Conservation (phyloP, 1,284 basidiomycete genomes). For the Pseudozyma sp. region DNA sequence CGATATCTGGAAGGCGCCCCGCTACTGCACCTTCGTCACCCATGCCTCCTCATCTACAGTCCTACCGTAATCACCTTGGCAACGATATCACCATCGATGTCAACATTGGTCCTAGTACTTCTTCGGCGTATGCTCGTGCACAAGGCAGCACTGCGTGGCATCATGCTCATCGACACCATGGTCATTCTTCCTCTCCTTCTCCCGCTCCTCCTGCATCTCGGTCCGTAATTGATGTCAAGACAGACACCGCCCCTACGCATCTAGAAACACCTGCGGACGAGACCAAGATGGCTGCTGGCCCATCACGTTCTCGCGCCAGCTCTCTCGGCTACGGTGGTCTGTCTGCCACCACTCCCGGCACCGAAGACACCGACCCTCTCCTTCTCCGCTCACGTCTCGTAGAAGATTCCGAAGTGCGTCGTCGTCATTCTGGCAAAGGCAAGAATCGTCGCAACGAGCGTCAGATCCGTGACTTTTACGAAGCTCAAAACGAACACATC, state of each 20-base stretch:
- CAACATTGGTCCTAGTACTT: slow-evolving; percentile 52
- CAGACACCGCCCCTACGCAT: slow-evolving; percentile 1
- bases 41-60: slow-evolving; percentile 27
- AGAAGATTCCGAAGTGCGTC: slow-evolving; percentile 68
- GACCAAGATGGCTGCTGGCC: slow-evolving; percentile 1
- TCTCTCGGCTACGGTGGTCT: slow-evolving; percentile 35
- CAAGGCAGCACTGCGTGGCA: slow-evolving; percentile 46
- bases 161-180: slow-evolving; percentile 40
- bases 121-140: slow-evolving; percentile 44
- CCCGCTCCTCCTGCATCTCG: slow-evolving; percentile 2
- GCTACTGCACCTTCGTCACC: slow-evolving; percentile 26
- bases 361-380: slow-evolving; percentile 69
- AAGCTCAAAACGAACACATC: slow-evolving; percentile 89
- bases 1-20: slow-evolving; percentile 2
- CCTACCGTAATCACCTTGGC: slow-evolving; percentile 25
- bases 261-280: slow-evolving; percentile 9
- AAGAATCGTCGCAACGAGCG: slow-evolving; percentile 68
- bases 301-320: slow-evolving; percentile 40
- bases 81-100: slow-evolving; percentile 50
- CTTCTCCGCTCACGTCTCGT: slow-evolving; percentile 70
- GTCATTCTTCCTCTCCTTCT: slow-evolving; percentile 25
- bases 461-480: slow-evolving; percentile 78
- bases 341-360: slow-evolving; percentile 19
- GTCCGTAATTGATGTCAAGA: not conserved
- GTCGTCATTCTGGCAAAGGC: slow-evolving; percentile 67